phyloP scores from a whole-genome alignment of 2,329 filamentous ascomycete species.

The Elsinoe necatrix region DNA sequence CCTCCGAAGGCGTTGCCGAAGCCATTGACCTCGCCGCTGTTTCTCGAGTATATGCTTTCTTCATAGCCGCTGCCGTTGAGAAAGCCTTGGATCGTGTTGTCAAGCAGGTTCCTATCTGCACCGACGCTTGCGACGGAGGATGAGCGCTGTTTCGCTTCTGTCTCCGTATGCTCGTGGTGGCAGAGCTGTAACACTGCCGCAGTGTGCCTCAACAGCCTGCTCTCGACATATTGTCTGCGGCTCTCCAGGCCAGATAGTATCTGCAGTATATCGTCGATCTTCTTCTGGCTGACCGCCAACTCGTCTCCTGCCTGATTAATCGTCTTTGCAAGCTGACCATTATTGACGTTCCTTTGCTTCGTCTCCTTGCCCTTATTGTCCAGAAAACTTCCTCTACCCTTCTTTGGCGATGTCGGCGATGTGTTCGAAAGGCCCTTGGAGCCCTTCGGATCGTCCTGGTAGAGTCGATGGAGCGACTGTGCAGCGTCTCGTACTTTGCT shows the following conservation, averaged over 20 bases:
- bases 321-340: conserved; percentile 25
- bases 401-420: conserved; percentile 40
- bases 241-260: conserved; percentile 76
- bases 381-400: conserved; percentile 43
- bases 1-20: conserved; percentile 2
- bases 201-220: conserved; percentile 75
- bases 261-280: conserved; percentile 74
- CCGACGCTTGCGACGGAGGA: not conserved
- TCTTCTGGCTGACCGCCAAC: conserved; percentile 62
- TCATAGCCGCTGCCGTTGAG: conserved; percentile 17
- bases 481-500: conserved; percentile 92
- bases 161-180: conserved; percentile 56
- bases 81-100: conserved; percentile 9
- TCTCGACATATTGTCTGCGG: conserved; percentile 64
- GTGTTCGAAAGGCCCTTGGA: conserved; percentile 29
- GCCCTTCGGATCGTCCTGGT: conserved; percentile 47
- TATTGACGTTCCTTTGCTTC: conserved; percentile 29
- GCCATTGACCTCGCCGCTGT: conserved; percentile 4
- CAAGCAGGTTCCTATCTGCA: conserved; percentile 7
- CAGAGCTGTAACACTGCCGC: conserved; percentile 87
- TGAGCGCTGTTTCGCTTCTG: not conserved
- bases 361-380: conserved; percentile 21
- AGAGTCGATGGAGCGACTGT: conserved; percentile 72
- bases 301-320: conserved; percentile 60
- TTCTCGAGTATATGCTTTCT: conserved; percentile 16